Evolutionary conservation across 768 basidiomycete genomes (phyloP), one percentile per base, ranked within the genome.

Genomic region (Leucocoprinus leucothites): DNA sequence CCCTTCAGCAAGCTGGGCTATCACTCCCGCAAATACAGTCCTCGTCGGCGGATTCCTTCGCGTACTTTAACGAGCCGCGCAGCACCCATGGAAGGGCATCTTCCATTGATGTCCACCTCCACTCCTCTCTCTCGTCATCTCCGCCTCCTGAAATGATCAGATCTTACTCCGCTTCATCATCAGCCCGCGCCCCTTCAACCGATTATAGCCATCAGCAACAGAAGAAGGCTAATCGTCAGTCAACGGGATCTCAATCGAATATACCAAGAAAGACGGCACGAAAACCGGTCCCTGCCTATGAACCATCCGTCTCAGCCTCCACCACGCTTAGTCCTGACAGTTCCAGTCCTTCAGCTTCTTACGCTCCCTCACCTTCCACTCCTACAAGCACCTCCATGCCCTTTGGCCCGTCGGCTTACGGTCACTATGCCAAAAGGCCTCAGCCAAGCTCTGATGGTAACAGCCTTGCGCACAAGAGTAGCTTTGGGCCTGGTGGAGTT

Each of bases 231-330:
- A 61, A 65, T 52, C 58, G 67, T 61, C 53, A 73, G 58, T 69
- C 65, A 28, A 28, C 34, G 9, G 47, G 46, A n/a, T 18, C 46
- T n/a, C 46, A 36, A 19, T 53, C 52, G 11, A 56, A 58, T 58
- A 24, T 58, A 35, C 66, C 72, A 48, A 48, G 40, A 54, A 44
- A 73, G 72, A 40, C 67, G 66, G 45, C 68, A 25, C 71, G 82
- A 45, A 84, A 84, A 62, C 81, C 82, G 11, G 82, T 83, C n/a
- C 82, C 82, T 9, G 70, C 68, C 14, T 84, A 82, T 58, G 70
- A 77, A 58, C 64, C 70, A 22, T 58, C 53, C 26, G 49, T 61
- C 13, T 53, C 60, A n/a, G 16, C 24, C 4, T 54, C 64, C 21
- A 28, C 56, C 44, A 28, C 56, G 50, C 31, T 53, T 50, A 9